Percentiles rank a stretch among this genome's conserved stretches.
Evolutionary conservation across 2,329 filamentous ascomycete species (phyloP).

Genomic region (Scleromitrula shiraiana): DNA sequence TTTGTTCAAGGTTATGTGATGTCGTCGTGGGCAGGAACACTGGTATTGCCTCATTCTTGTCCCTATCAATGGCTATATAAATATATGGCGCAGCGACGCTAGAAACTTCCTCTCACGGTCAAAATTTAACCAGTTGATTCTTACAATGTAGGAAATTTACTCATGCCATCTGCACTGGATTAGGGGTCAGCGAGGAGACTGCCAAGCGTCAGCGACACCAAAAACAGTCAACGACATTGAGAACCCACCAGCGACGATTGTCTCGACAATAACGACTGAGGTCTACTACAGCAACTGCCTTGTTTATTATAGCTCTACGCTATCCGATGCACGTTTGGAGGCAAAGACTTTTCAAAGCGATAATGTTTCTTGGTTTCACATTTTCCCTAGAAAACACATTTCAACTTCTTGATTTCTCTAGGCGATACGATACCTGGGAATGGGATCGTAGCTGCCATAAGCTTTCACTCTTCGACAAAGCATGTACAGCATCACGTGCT

Average conservation of each 20-base stretch:
- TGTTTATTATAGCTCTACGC: not conserved
- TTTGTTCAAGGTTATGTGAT: too few relatives aligned
- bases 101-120: too few relatives aligned
- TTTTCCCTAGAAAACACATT: not conserved
- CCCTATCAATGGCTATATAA: too few relatives aligned
- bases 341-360: not conserved
- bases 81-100: too few relatives aligned
- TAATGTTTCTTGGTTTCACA: not conserved
- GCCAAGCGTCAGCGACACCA: too few relatives aligned
- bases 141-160: too few relatives aligned
- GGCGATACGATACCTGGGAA: not conserved
- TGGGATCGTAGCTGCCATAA: constrained; percentile 9
- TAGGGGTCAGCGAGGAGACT: too few relatives aligned
- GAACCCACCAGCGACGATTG: constrained; percentile 12
- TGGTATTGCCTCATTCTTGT: too few relatives aligned
- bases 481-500: constrained; percentile 7
- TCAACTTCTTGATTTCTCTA: not conserved
- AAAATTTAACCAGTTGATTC: too few relatives aligned
- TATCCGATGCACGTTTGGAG: not conserved
- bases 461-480: constrained; percentile 3
- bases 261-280: not conserved
- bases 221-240: too few relatives aligned
- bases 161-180: too few relatives aligned
- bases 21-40: too few relatives aligned
- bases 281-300: not conserved